Evolutionary conservation across 805 yeast genomes (phyloP), one percentile per base, ranked within the genome.

Genomic region (Starmerella gropengiesseri): DNA sequence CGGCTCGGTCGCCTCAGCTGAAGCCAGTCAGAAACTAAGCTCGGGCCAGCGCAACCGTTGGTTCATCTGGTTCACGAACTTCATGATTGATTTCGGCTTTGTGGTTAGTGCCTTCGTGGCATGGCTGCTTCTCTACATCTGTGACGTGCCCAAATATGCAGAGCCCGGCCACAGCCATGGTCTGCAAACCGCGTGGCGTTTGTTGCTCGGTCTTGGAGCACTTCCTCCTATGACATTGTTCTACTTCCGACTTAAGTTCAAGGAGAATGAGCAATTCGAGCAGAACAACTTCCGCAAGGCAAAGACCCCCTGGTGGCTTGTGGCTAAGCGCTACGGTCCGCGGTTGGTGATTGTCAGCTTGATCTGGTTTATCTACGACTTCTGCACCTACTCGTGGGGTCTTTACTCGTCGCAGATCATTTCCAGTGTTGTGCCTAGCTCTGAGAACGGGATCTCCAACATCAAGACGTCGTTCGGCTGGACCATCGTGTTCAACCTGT

Each of bases 281-380:
- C 78, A 81, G 60, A 68, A 77, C 58, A 74, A 77, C 60, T 77
- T 87, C 67, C 78, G 78, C 37, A 48, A 60, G 11, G 46, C 38
- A 17, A 25, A 26, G 20, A 71, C 75, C 49, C 96, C 96, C 40
- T 77, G 79, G 64, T 58, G 72, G 64, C 65, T 77, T 22, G 71
- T 80, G 37, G 46, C 86, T 53, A 84, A 81, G 61, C 83, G 77
- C 60, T 87, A 89, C 64, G 81, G 94, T 81, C 79, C 79, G 54
- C 74, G 95, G 60, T 65, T 86, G 46, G 33, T 67, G 8, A 65
- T 84, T 35, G 82, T 85, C 22, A 67, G 89, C 5, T 54, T 81
- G 39, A 75, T 87, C 55, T 87, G 97, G 97, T 86, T 84, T 67
- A 68, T 85, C 55, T 89, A 87, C 60, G 94, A 89, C 64, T 84